phyloP scores from a whole-genome alignment of 306 rosid species.

The Cucurbita moschata region DNA sequence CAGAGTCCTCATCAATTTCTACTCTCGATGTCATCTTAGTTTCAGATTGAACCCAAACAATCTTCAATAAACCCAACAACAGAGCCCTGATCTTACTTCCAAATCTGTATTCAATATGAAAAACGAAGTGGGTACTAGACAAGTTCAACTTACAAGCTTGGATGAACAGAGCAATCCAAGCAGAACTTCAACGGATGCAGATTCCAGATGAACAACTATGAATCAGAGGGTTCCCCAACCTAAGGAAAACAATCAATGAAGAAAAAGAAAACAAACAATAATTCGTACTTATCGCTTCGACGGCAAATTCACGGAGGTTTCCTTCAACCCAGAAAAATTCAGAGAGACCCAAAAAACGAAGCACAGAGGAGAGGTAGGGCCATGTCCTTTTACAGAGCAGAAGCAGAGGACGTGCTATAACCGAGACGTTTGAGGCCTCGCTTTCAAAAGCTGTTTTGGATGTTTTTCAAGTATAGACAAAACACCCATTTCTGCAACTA shows the following conservation, averaged over 20 bases:
- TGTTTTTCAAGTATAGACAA: background rate
- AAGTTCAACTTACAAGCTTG: background rate
- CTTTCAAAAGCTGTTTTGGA: background rate
- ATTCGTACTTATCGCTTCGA: constrained; percentile 1
- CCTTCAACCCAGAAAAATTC: background rate
- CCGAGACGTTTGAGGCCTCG: background rate
- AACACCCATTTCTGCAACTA: background rate
- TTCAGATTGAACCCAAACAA: constrained; percentile 10
- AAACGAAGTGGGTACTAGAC: background rate
- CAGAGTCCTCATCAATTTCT: constrained; percentile 39
- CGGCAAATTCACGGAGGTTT: background rate
- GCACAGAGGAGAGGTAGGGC: background rate
- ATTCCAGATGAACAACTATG: background rate
- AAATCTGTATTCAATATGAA: constrained; percentile 8
- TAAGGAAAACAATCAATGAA: background rate
- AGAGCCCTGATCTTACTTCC: constrained; percentile 20
- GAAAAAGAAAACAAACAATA: constrained; percentile 5
- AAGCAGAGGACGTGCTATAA: background rate
- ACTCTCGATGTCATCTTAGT: constrained; percentile 45
- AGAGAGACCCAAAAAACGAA: background rate
- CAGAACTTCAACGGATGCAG: background rate
- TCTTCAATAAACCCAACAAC: constrained; percentile 11
- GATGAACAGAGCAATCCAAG: constrained; percentile 3
- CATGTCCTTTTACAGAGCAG: background rate
- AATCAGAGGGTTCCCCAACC: background rate